Evolutionary conservation across 805 yeast genomes (phyloP), one percentile per base, ranked within the genome.

Genomic region (Yarrowia sp.): DNA sequence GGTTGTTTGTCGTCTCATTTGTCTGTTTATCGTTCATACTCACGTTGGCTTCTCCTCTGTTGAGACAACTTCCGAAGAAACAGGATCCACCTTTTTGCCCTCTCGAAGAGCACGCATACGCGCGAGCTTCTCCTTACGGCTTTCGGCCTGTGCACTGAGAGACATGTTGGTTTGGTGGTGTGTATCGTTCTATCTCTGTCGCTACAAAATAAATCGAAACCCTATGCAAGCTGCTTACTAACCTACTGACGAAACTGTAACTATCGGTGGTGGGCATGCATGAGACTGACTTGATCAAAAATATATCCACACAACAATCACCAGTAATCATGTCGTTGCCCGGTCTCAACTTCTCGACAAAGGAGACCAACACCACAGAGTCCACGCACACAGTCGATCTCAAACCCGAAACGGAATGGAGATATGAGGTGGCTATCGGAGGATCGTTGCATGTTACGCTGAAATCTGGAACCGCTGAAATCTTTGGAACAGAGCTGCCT

Each of bases 401-500:
- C 6, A 66, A 68, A 14, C 69, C 78, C 5, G 67, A 71, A 17
- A 77, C 84, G 32, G 96, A 90, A 76, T 89, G 96, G 95, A 78
- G 96, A 63, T 81, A 89, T 68, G 95, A 89, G 72, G 83, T 89
- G 4, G 85, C 82, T 0, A 79, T 80, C 67, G 80, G 80, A 48
- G 78, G 83, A 15, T 76, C 77, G 17, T 72, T 89, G 42, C 79
- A 77, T n/a, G 71, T 89, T 50, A 83, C 79, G 69, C 79, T 87
- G 10, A 66, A 75, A 2, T 77, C 79, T 1, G 99, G 99, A 3
- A 81, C 86, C 1, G 97, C 90, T 1, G 99, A 95, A 76, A 83
- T 92, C 9, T 90, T 88, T 75, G 99, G 99, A 28, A 90, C 97
- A 2, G 99, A 95, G 74, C 81, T 95, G 28, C 89, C 97, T 2